A percentile compares a stretch with the other conserved stretches of the same genome.
These are phyloP conservation scores for Naganishia kalamii DNA, from an alignment of 768 basidiomycete species.

Conservation along the genomic window DNA sequence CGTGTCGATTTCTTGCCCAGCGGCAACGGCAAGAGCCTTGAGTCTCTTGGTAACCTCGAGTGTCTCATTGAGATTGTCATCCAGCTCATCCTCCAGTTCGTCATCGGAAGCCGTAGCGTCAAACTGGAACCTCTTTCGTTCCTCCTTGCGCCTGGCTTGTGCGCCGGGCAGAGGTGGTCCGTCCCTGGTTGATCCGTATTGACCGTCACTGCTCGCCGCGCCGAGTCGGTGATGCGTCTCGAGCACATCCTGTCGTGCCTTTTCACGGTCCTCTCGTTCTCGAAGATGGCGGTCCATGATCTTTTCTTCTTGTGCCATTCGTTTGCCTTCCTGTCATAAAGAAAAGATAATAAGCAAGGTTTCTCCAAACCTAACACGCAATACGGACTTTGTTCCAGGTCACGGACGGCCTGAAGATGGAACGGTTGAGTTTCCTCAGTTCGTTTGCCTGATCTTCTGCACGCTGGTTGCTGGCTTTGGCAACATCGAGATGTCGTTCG, in stretches of 20 bases:
- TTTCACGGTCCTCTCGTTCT: constrained; percentile 75
- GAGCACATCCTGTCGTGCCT: constrained; percentile 74
- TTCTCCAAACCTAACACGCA: no score
- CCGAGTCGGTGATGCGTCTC: constrained; percentile 82
- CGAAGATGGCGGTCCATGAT: constrained; percentile 78
- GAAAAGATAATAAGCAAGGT: neutral
- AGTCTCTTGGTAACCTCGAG: constrained; percentile 67
- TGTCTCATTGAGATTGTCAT: constrained; percentile 84
- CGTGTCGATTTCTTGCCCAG: constrained; percentile 78
- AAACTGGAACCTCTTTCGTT: constrained; percentile 79
- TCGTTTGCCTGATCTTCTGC: constrained; percentile 93
- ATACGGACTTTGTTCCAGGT: constrained; percentile 69
- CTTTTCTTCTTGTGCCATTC: constrained; percentile 76
- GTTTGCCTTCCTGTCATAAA: constrained; percentile 59
- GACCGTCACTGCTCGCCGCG: constrained; percentile 60
- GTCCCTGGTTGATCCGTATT: constrained; percentile 42
- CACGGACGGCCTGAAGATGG: constrained; percentile 88
- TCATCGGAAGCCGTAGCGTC: constrained; percentile 86
- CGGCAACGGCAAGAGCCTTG: constrained; percentile 69
- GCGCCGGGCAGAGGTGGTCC: constrained; percentile 53
- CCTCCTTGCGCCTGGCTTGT: constrained; percentile 58
- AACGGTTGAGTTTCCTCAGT: constrained; percentile 85
- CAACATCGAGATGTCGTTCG: constrained; percentile 85
- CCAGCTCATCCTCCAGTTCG: constrained; percentile 88
- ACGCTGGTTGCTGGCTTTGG: constrained; percentile 75